Evolutionary conservation across 768 basidiomycete species (phyloP), one percentile per base, ranked within the genome.

Genomic region (Boletus tylopilopsis): DNA sequence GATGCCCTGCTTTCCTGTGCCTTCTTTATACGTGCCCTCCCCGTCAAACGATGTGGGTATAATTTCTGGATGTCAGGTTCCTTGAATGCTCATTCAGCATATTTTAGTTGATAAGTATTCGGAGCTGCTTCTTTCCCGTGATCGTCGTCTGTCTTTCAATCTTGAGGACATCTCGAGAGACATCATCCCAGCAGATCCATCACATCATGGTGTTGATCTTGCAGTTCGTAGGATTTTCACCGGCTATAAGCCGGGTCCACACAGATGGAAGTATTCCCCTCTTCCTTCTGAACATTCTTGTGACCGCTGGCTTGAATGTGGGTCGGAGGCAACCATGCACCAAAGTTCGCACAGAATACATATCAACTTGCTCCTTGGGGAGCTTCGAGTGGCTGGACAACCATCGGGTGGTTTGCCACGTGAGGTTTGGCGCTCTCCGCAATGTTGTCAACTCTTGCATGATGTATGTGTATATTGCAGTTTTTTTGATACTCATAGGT

Each of bases 11-110:
- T 29, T 29, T 12, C 29, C 5, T 29, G 29, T 5, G 11, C 56
- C 2, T 48, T 69, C 40, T 49, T 60, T 0, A 45, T 64, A 2
- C 37, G 52, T 15, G 55, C 56, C 29, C 59, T 61, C 40, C 42
- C 23, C 6, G 55, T 56, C 1, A 3, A 18, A 1, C 5, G 55
- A 4, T 16, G 34, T 42, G 11, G 36, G 1, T n/a, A n/a, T n/a
- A 25, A 35, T 29, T 29, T 29, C 9, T 29, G 2, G 12, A 6
- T 32, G 24, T 12, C 1, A n/a, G 49, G 50, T n/a, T 18, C 24
- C 1, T n/a, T 19, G 22, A 21, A 19, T 12, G 22, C 19, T 18
- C 36, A 21, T n/a, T n/a, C n/a, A n/a, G n/a, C n/a, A n/a, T n/a
- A n/a, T n/a, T n/a, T n/a, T n/a, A n/a, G n/a, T n/a, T 21, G 36